These are phyloP conservation scores for Pelargonium myrrhifolium DNA, from an alignment of 441 rosid genomes.

Conservation along the genomic window DNA sequence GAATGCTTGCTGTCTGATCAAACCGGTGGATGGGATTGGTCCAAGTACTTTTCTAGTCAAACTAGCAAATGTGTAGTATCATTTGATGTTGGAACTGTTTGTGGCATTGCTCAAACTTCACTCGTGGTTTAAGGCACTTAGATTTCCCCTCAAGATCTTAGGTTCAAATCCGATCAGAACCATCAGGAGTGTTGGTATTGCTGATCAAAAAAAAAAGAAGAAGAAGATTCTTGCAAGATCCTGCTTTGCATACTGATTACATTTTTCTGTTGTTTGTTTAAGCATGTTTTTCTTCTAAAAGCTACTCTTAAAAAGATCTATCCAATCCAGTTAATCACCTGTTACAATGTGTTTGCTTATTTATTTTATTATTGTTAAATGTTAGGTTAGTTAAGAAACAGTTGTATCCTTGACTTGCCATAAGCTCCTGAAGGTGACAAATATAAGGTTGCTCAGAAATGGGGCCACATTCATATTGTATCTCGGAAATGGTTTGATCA, in stretches of 20 bases:
- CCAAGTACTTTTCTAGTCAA: background rate
- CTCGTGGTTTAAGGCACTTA: too few species aligned
- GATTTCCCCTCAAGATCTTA: too few species aligned
- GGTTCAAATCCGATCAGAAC: too few species aligned
- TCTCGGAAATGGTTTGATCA: constrained; percentile 86
- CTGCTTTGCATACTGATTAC: background rate
- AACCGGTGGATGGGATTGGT: background rate
- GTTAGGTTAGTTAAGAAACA: constrained; percentile 7
- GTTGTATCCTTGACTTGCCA: constrained; percentile 49
- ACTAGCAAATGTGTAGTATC: background rate
- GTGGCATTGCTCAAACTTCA: constrained; percentile 3
- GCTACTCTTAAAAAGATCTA: background rate
- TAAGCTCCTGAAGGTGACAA: constrained; percentile 94
- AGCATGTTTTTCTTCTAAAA: background rate
- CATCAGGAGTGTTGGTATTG: too few species aligned
- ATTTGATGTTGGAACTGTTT: constrained; percentile 1
- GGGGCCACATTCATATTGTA: constrained; percentile 89
- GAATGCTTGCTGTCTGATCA: background rate
- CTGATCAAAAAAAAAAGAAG: too few species aligned
- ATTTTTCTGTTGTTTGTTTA: background rate
- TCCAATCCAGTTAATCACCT: background rate
- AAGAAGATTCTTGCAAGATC: background rate
- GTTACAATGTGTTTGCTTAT: background rate
- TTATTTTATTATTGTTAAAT: constrained; percentile 5
- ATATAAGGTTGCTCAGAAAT: constrained; percentile 77